These are phyloP conservation scores for Trichoderma aggressivum DNA, from an alignment of 2,329 filamentous ascomycete genomes.

Conservation along the genomic window DNA sequence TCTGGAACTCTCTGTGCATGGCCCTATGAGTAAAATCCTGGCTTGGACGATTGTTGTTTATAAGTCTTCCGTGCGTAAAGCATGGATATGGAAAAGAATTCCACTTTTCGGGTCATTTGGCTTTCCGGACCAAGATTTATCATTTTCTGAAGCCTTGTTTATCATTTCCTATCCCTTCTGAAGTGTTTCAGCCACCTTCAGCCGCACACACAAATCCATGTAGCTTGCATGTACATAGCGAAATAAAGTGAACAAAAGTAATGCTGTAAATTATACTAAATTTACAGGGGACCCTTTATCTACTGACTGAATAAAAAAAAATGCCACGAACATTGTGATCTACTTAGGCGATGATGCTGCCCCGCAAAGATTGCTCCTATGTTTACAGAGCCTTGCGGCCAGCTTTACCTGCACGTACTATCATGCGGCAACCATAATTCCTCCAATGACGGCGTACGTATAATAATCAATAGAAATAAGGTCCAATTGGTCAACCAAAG, in stretches of 20 bases:
- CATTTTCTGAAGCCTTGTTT: not conserved
- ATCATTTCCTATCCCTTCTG: not conserved
- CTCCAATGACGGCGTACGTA: not conserved
- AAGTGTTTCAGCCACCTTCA: not conserved
- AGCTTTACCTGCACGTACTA: not conserved
- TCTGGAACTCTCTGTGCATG: not conserved
- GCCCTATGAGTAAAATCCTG: not conserved
- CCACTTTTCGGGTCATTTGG: not conserved
- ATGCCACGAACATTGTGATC: not conserved
- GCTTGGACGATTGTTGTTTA: not conserved
- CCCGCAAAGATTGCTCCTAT: not conserved
- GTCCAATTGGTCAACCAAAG: not conserved
- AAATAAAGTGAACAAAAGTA: not conserved
- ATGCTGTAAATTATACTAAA: not conserved
- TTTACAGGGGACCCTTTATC: not conserved
- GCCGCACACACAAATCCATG: not conserved
- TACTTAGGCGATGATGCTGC: not conserved
- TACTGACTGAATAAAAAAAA: not conserved
- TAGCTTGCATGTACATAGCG: not conserved
- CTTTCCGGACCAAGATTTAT: not conserved
- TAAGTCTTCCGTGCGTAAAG: not conserved
- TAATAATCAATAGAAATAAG: not conserved
- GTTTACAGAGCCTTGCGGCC: not conserved
- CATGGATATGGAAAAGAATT: not conserved
- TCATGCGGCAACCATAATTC: not conserved